Conservation (phyloP, 495 filamentous ascomycete species). For the Parmelia sp. region DNA sequence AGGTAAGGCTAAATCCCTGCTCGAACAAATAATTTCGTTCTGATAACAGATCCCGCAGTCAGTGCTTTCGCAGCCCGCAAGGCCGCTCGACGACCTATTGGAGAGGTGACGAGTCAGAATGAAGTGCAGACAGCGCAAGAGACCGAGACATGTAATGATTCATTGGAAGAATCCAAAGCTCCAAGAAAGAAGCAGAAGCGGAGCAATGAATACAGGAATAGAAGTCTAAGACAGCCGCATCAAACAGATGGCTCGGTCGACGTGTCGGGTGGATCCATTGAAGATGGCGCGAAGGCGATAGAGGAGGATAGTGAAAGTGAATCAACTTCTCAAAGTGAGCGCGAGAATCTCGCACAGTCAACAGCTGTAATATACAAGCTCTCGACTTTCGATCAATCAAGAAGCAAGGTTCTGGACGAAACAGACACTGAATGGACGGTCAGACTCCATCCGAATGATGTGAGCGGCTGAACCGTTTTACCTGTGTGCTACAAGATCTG, state of each 20-base stretch:
- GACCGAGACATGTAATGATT: not conserved
- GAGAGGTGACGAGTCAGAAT: not conserved
- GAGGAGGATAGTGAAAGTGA: not conserved
- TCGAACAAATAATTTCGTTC: not conserved
- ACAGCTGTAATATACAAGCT: conserved; percentile 18
- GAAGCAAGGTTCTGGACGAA: conserved; percentile 30
- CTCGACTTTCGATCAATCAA: conserved; percentile 27
- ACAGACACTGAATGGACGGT: conserved; percentile 19
- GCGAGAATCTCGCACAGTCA: not conserved
- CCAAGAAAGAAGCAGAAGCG: conserved; percentile 10
- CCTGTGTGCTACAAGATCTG: conserved; percentile 8
- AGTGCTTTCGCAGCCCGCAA: conserved; percentile 22
- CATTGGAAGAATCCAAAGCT: not conserved
- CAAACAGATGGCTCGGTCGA: not conserved
- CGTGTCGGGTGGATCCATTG: not conserved
- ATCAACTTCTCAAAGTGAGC: not conserved
- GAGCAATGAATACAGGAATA: not conserved
- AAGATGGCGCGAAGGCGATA: not conserved
- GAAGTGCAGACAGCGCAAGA: not conserved
- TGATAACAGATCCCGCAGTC: conserved; percentile 6
- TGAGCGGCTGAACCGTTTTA: conserved; percentile 21
- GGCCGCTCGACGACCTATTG: conserved; percentile 1
- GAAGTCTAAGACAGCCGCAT: not conserved
- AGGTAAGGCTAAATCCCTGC: not conserved
- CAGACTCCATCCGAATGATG: conserved; percentile 40